Percentiles rank a stretch among this genome's conserved stretches.
Conservation (phyloP, 257 asterid species). For the Nyctanthes arbortristis region DNA sequence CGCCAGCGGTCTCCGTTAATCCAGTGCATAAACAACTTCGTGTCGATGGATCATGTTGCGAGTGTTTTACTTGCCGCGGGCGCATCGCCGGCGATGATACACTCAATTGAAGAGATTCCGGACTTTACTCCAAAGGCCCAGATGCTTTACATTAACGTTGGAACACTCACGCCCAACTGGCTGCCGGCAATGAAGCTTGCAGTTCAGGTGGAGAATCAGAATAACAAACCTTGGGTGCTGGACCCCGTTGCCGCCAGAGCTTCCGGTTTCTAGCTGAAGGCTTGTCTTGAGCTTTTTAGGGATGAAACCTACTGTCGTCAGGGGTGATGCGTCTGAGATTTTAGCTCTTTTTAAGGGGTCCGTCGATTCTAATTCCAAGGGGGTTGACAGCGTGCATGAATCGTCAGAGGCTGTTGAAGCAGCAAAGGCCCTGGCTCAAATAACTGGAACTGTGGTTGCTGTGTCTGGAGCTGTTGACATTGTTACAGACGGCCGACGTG, state of each 20-base stretch:
- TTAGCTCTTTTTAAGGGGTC: constrained; percentile 67
- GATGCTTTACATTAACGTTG: constrained; percentile 79
- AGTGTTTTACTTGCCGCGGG: constrained; percentile 81
- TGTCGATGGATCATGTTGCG: constrained; percentile 91
- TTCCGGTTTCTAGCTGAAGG: constrained; percentile 64
- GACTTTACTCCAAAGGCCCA: constrained; percentile 76
- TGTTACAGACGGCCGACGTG: constrained; percentile 70
- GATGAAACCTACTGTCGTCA: constrained; percentile 70
- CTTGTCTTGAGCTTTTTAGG: constrained; percentile 70
- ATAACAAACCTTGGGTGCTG: constrained; percentile 82
- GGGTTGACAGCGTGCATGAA: constrained; percentile 67
- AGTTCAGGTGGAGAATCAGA: constrained; percentile 51
- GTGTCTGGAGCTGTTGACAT: constrained; percentile 85
- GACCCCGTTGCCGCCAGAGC: constrained; percentile 96
- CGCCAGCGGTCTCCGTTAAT: constrained; percentile 62
- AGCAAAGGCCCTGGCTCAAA: constrained; percentile 68
- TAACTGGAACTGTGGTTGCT: constrained; percentile 59
- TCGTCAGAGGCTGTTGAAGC: constrained; percentile 79
- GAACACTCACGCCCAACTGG: constrained; percentile 79
- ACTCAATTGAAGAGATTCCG: constrained; percentile 62
- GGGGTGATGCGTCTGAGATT: constrained; percentile 96
- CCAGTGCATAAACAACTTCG: constrained; percentile 91
- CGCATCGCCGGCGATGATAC: constrained; percentile 98
- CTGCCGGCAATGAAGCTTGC: constrained; percentile 83
- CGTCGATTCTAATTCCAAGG: constrained; percentile 64